Conservation (phyloP, 169 alveolate genomes). For the Theileria sp. region DNA sequence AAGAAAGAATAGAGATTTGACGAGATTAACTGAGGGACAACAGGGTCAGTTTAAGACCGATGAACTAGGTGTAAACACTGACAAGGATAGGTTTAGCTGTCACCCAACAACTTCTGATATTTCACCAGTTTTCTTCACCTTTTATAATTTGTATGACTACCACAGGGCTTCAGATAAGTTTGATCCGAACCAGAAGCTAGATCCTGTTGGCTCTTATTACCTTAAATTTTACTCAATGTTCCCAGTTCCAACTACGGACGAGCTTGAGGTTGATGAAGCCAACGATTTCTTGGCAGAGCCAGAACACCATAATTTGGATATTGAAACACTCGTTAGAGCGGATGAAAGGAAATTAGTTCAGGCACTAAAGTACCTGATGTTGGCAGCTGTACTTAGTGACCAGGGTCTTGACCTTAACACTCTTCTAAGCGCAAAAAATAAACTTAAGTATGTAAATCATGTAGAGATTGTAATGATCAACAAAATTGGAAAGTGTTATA, state of each 20-base stretch:
- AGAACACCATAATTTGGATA: conserved; percentile 35
- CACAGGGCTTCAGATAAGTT: background rate
- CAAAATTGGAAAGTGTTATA: conserved; percentile 84
- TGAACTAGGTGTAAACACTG: conserved; percentile 42
- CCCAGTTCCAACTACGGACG: conserved; percentile 36
- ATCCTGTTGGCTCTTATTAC: conserved; percentile 51
- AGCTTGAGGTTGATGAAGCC: conserved; percentile 25
- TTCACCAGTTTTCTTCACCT: conserved; percentile 64
- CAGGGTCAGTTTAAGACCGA: conserved; percentile 29
- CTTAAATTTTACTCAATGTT: conserved; percentile 60
- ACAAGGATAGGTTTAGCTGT: conserved; percentile 64
- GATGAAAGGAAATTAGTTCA: conserved; percentile 80
- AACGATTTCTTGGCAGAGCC: background rate
- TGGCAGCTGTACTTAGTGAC: conserved; percentile 88
- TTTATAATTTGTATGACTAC: conserved; percentile 48
- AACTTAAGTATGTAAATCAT: conserved; percentile 80
- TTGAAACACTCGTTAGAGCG: conserved; percentile 60
- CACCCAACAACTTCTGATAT: conserved; percentile 68
- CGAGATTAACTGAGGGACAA: conserved; percentile 32
- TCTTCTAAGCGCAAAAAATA: conserved; percentile 78
- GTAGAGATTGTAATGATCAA: conserved; percentile 86
- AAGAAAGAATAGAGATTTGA: conserved; percentile 47
- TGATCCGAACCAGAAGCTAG: conserved; percentile 9
- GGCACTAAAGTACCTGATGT: conserved; percentile 86
- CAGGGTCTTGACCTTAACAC: conserved; percentile 75